Percentiles rank a stretch among this genome's conserved stretches.
phyloP scores from a whole-genome alignment of 2,329 filamentous ascomycete species.

The Trichophaea hybrida region DNA sequence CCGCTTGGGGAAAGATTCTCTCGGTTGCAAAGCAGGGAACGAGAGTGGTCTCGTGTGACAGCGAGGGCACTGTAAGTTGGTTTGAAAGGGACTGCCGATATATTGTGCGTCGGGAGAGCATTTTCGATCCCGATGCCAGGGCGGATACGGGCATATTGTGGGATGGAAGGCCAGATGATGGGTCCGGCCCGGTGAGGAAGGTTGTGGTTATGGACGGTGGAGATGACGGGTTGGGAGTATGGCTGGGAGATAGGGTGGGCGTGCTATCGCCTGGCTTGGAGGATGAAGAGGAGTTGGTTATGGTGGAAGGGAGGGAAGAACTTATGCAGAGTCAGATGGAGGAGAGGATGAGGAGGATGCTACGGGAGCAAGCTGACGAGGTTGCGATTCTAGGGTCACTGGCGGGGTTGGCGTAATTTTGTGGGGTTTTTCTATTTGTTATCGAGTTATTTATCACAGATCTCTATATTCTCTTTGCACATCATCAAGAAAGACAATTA shows the following conservation, averaged over 20 bases:
- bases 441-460: too few relatives aligned
- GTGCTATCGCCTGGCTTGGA: conserved; percentile 10
- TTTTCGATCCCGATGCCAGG: conserved; percentile 8
- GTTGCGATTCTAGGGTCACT: conserved; percentile 12
- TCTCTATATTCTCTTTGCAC: too few relatives aligned
- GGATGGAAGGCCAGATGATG: background rate
- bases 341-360: conserved; percentile 10
- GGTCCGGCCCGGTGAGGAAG: background rate
- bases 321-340: conserved; percentile 1
- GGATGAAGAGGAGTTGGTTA: background rate
- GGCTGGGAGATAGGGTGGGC: conserved; percentile 15
- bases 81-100: conserved; percentile 61
- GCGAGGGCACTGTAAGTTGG: conserved; percentile 75
- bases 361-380: conserved; percentile 12
- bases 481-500: too few relatives aligned
- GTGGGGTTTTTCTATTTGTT: too few relatives aligned
- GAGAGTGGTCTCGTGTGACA: conserved; percentile 68
- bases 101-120: conserved; percentile 6
- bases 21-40: conserved; percentile 71
- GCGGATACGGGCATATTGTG: conserved; percentile 1
- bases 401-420: conserved; percentile 9
- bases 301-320: conserved; percentile 3
- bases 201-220: conserved; percentile 9
- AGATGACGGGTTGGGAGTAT: conserved; percentile 15
- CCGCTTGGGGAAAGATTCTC: conserved; percentile 64